Evolutionary conservation across 2,329 filamentous ascomycete genomes (phyloP).

Genomic region (Epichloe coenophiala): DNA sequence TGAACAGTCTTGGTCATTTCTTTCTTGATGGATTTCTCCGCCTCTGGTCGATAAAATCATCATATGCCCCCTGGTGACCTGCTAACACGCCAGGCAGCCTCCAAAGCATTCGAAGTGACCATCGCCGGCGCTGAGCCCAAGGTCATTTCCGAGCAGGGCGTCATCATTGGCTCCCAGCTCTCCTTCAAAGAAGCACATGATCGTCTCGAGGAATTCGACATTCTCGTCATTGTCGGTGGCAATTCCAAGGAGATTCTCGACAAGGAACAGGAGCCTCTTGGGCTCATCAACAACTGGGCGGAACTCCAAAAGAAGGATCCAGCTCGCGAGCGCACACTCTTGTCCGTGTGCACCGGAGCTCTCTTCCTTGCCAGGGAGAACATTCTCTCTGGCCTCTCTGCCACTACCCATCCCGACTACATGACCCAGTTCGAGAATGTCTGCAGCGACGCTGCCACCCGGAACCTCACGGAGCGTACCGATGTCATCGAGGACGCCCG

Average conservation of each 20-base stretch:
- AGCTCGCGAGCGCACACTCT: constrained; percentile 63
- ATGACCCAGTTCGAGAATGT: constrained; percentile 71
- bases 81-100: constrained; percentile 22
- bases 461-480: constrained; percentile 61
- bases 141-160: constrained; percentile 47
- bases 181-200: constrained; percentile 67
- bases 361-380: constrained; percentile 66
- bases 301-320: constrained; percentile 72
- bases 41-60: no score
- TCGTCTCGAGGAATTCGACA: constrained; percentile 60
- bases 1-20: not conserved
- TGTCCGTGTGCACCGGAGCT: constrained; percentile 68
- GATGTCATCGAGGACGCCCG: constrained; percentile 69
- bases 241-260: constrained; percentile 50
- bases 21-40: not conserved
- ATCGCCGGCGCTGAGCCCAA: constrained; percentile 39
- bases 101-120: constrained; percentile 46
- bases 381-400: constrained; percentile 64
- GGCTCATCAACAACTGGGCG: constrained; percentile 61
- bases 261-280: constrained; percentile 53
- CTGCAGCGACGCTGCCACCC: constrained; percentile 59
- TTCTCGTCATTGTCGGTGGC: constrained; percentile 67
- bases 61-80: not conserved
- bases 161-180: constrained; percentile 60
- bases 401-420: constrained; percentile 71